These are phyloP conservation scores for Fusarium torreyae DNA, from an alignment of 2,329 filamentous ascomycete species.

Conservation along the genomic window DNA sequence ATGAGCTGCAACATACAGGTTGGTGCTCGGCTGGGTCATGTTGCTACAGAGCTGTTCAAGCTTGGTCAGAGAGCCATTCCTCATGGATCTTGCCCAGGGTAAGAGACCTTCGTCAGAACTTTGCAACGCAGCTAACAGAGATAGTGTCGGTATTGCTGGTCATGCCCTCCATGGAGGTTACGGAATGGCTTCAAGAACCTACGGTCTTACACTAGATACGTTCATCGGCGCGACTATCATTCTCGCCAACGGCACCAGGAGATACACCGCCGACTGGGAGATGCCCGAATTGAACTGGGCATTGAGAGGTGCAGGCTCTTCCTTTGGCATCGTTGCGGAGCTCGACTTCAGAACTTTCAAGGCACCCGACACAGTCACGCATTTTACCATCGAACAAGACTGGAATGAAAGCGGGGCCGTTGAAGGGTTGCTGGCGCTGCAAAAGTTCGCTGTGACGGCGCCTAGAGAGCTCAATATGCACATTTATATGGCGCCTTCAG, in stretches of 20 bases:
- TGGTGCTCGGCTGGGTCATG: constrained; percentile 66
- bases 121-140: constrained; percentile 15
- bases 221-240: constrained; percentile 51
- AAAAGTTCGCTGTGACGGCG: constrained; percentile 44
- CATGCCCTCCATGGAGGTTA: constrained; percentile 52
- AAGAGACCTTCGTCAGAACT: no score
- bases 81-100: constrained; percentile 68
- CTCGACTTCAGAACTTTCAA: constrained; percentile 50
- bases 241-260: constrained; percentile 47
- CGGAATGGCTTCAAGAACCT: constrained; percentile 50
- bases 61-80: constrained; percentile 60
- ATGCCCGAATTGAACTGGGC: constrained; percentile 53
- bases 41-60: constrained; percentile 58
- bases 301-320: constrained; percentile 52
- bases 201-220: constrained; percentile 51
- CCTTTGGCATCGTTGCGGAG: constrained; percentile 52
- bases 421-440: constrained; percentile 45
- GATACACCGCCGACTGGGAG: constrained; percentile 43
- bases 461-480: constrained; percentile 52
- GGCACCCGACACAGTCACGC: constrained; percentile 40
- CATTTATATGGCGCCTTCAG: constrained; percentile 40
- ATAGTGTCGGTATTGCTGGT: constrained; percentile 50
- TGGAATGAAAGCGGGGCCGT: constrained; percentile 42
- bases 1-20: constrained; percentile 52
- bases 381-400: constrained; percentile 42